Base-by-base conservation (phyloP, 768 basidiomycete genomes). In the Tulasnella sp. region DNA sequence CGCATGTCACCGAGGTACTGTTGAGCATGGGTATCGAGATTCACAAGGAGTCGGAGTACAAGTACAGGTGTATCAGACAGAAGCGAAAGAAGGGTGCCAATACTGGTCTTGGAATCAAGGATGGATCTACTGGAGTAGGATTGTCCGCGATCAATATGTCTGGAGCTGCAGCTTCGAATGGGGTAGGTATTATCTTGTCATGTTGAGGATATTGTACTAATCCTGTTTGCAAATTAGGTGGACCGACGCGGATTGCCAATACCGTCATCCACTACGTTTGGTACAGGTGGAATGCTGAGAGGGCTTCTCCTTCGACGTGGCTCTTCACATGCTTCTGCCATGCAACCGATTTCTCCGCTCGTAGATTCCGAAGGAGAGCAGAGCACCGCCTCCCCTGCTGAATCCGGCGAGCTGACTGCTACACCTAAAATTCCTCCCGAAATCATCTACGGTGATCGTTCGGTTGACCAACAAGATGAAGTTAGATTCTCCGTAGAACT, bases 401-500 rank as follows among this genome's bases (percentile, higher is more conserved):
- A 45, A 15, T 37, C 58, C n/a, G n/a, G n/a, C n/a, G n/a, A 33
- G 34, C 44, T 6, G 53, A 55, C 27, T 44, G 16, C 45, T 56
- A 27, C 33, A 46, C 35, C 57, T n/a, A 47, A 47, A 47, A n/a
- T n/a, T n/a, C n/a, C n/a, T n/a, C n/a, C 60, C n/a, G 75, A 81
- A 48, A 67, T 79, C 19, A 62, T 81, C 19, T 96, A 93, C 60
- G 92, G 92, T 12, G 86, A 86, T 51, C 58, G 69, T n/a, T 62
- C 72, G 3, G 76, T 84, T 58, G 95, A 98, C 61, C 77, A 78
- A 16, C 90, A 90, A 27, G 93, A 93, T 59, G 95, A 98, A 77
- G 89, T 99, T 58, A 79, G 87, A 58, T 98, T 98, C 71, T 87
- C 80, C 10, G 83, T 96, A 56, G 95, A 99, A 69, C 67, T 99